Evolutionary conservation across 2,329 filamentous ascomycete species (phyloP).

Genomic region (Trichoderma simmonsii): DNA sequence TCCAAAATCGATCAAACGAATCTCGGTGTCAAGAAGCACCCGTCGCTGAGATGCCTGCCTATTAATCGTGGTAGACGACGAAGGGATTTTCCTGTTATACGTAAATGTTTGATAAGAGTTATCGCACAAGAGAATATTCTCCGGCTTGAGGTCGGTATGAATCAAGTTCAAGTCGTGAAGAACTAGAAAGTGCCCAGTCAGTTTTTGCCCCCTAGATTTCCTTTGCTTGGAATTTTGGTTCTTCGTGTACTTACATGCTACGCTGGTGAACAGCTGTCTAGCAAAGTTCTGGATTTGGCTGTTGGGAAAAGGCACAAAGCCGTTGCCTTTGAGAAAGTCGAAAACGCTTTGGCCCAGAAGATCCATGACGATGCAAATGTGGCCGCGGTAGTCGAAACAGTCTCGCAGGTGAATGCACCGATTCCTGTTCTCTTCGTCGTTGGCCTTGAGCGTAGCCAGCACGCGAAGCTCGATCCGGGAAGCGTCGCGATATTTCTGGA

Average conservation of each 20-base stretch:
- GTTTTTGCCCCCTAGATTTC: neutral
- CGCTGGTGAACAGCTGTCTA: conserved; percentile 92
- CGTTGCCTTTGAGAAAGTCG: conserved; percentile 93
- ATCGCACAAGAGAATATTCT: conserved; percentile 66
- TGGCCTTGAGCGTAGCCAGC: conserved; percentile 83
- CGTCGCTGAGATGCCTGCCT: conserved; percentile 61
- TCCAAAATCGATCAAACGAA: conserved; percentile 68
- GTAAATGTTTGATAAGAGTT: conserved; percentile 67
- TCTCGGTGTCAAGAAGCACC: conserved; percentile 66
- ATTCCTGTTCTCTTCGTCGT: conserved; percentile 89
- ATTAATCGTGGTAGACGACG: conserved; percentile 58
- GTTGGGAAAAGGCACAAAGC: conserved; percentile 95
- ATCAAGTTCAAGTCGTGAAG: conserved; percentile 96
- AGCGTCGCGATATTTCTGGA: conserved; percentile 96
- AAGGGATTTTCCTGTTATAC: conserved; percentile 67
- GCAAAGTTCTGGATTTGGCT: conserved; percentile 98
- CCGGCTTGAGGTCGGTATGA: conserved; percentile 76
- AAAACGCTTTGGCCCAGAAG: conserved; percentile 92
- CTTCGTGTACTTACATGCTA: conserved; percentile 71
- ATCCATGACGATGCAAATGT: conserved; percentile 84
- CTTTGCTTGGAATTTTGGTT: neutral
- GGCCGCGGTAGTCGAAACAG: conserved; percentile 94
- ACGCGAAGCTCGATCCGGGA: conserved; percentile 93
- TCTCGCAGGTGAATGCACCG: conserved; percentile 95
- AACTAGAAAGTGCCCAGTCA: conserved; percentile 49